Conservation (phyloP, 257 asterid species). For the Gentiana straminea region DNA sequence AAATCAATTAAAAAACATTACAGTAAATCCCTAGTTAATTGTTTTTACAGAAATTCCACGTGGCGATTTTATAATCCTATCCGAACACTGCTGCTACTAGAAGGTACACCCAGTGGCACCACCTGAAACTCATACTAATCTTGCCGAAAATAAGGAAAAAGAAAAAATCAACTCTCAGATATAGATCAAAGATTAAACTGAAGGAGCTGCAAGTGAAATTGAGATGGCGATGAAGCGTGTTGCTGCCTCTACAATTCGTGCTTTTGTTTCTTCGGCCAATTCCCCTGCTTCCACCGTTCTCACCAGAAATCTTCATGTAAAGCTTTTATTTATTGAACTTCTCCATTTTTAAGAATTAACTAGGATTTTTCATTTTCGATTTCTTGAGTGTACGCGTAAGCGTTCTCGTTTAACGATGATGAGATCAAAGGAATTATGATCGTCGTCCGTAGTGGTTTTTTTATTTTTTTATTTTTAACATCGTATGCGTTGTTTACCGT, state of each 20-base stretch:
- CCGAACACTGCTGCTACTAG: too few species aligned
- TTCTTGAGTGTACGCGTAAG: background rate
- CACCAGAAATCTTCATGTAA: slow-evolving; percentile 60
- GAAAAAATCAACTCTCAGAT: too few species aligned
- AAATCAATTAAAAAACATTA: too few species aligned
- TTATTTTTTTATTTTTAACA: background rate
- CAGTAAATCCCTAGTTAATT: too few species aligned
- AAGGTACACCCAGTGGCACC: too few species aligned
- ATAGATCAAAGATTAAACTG: too few species aligned
- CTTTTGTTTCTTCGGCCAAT: slow-evolving; percentile 32
- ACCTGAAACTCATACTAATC: too few species aligned
- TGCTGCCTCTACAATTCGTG: slow-evolving; percentile 53
- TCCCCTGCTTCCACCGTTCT: slow-evolving; percentile 27
- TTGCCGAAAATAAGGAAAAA: background rate
- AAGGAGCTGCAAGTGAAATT: background rate
- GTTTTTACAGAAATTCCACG: too few species aligned
- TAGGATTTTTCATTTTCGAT: background rate
- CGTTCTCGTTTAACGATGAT: background rate
- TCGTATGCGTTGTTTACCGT: background rate
- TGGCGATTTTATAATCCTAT: too few species aligned
- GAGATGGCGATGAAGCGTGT: slow-evolving; percentile 77
- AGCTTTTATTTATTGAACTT: slow-evolving; percentile 4
- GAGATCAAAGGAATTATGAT: background rate
- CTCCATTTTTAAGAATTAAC: background rate
- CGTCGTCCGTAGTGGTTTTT: background rate